Evolutionary conservation across 257 asterid species (phyloP).

Genomic region (Cinchona pubescens): DNA sequence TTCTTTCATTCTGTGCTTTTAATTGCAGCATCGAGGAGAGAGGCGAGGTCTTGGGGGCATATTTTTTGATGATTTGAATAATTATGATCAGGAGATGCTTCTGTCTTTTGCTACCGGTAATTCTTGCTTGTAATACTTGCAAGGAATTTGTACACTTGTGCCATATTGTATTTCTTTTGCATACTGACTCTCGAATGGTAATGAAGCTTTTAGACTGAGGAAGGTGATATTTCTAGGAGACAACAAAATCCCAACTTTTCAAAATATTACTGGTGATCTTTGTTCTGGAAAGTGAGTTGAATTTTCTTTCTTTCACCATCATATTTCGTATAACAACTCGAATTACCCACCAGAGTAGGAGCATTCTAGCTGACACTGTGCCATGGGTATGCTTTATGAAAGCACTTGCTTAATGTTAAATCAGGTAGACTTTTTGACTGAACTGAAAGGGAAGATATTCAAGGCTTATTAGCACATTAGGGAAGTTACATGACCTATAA

Average conservation of each 20-base stretch:
- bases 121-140: constrained; percentile 3
- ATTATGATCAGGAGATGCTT: constrained; percentile 95
- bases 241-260: background rate
- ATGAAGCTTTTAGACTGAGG: background rate
- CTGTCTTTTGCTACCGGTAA: constrained; percentile 95
- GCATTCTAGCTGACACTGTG: background rate
- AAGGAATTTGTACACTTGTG: background rate
- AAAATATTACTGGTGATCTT: background rate
- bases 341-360: background rate
- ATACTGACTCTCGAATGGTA: background rate
- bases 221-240: background rate
- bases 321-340: background rate
- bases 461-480: background rate
- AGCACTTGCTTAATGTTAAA: background rate
- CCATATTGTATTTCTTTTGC: background rate
- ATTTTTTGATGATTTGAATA: constrained; percentile 87
- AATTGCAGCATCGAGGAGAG: constrained; percentile 87
- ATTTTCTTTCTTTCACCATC: background rate
- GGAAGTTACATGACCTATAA: background rate
- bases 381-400: background rate
- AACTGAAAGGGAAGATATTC: background rate
- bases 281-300: background rate
- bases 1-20: background rate
- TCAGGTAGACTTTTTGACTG: background rate
- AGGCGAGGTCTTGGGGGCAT: constrained; percentile 99